Base-by-base conservation (phyloP, 176 grass and related monocot genomes). In the Pharus latifolius region DNA sequence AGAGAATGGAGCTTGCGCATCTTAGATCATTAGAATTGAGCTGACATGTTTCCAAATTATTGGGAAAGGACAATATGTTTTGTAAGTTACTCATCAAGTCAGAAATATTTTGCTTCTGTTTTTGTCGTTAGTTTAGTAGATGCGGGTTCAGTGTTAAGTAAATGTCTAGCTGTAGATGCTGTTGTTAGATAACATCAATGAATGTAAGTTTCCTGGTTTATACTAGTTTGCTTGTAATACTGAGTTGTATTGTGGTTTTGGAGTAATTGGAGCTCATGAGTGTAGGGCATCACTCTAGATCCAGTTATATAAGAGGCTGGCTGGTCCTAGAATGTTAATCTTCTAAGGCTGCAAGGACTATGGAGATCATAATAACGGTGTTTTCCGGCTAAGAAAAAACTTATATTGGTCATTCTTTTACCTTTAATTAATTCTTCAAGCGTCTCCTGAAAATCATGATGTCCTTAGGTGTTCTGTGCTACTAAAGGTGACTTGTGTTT, bases 291-390 rank as follows among this genome's bases (percentile, higher is more conserved):
- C 29, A 15, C 13, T 63, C 67, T 62, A 55, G 67, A 57, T 73
- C 54, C 27, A 59, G 44, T 73, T 44, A 47, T 73, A 10, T 18
- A n/a, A 10, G 15, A 70, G n/a, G n/a, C 52, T 44, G 9, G 12
- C 7, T 73, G 32, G 41, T 26, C 46, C 41, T 54, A 33, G 29
- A 60, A 11, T 73, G 13, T 59, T 58, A 27, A 33, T 48, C 43
- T 73, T 43, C 42, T 2, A n/a, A 31, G 35, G 70, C n/a, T 60
- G 37, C 48, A 72, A 72, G 35, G 9, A 47, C 52, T 22, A 74
- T 74, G 24, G 29, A 63, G 56, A 55, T 45, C 46, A 46, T 62
- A 69, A 45, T 15, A 76, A 49, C 11, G 56, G 40, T 70, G 20
- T 20, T 18, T 63, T 49, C 68, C 7, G 31, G 30, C 17, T 10